Evolutionary conservation across 768 basidiomycete species (phyloP).

Genomic region (Tricholoma hemisulphureum): DNA sequence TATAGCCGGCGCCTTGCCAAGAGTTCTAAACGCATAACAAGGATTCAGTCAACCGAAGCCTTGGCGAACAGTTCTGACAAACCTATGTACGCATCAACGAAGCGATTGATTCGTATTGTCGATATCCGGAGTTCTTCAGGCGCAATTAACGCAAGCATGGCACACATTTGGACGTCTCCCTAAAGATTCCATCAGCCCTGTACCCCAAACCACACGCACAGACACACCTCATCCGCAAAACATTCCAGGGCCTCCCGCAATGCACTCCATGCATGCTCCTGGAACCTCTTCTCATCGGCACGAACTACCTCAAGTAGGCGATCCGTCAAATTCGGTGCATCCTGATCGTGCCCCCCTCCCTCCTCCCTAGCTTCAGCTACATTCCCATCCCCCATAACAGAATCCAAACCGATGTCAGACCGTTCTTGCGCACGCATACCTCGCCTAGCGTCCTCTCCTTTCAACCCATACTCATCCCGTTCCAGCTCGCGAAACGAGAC

Average conservation of each 20-base stretch:
- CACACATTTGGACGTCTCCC: constrained; percentile 83
- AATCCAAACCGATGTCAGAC: constrained; percentile 29
- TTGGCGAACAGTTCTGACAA: constrained; percentile 13
- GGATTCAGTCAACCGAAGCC: background rate
- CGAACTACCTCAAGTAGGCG: constrained; percentile 42
- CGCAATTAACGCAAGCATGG: constrained; percentile 65
- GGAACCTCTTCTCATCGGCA: constrained; percentile 49
- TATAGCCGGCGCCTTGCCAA: constrained; percentile 61
- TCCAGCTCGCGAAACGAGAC: constrained; percentile 29
- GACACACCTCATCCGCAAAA: constrained; percentile 59
- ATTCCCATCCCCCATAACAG: constrained; percentile 4
- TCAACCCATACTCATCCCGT: constrained; percentile 18
- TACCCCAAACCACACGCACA: background rate
- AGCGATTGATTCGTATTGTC: constrained; percentile 42
- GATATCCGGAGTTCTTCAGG: constrained; percentile 54
- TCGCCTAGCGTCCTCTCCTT: constrained; percentile 20
- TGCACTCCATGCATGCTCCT: constrained; percentile 56
- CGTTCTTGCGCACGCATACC: constrained; percentile 20
- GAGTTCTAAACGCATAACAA: constrained; percentile 45
- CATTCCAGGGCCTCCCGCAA: constrained; percentile 55
- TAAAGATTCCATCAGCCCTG: constrained; percentile 24
- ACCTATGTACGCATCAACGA: constrained; percentile 78
- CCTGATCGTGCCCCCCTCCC: constrained; percentile 13
- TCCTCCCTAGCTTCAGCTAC: background rate
- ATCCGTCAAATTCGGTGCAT: constrained; percentile 30